Percentiles rank a stretch among this genome's conserved stretches.
These are phyloP conservation scores for Penicillium italicum DNA, from an alignment of 2,329 filamentous ascomycete species.

Conservation along the genomic window DNA sequence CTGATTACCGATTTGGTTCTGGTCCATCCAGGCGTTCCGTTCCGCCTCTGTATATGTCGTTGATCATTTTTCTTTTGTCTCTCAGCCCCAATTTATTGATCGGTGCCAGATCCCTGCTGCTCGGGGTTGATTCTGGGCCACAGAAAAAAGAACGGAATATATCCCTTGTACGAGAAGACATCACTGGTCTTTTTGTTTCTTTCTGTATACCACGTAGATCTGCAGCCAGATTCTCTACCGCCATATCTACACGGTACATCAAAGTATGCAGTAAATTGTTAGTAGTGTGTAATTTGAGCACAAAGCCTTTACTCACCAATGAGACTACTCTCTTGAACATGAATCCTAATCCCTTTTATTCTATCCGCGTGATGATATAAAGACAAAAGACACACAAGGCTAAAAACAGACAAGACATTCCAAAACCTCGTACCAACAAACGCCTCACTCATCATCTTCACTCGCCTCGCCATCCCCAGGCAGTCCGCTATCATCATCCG, in stretches of 20 bases:
- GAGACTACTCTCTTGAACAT: neutral
- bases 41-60: constrained; percentile 36
- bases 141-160: constrained; percentile 21
- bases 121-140: constrained; percentile 15
- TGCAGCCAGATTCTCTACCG: too few species aligned
- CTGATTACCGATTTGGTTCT: constrained; percentile 20
- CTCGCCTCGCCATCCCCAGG: constrained; percentile 43
- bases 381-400: neutral
- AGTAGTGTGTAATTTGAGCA: neutral
- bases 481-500: constrained; percentile 60
- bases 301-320: neutral
- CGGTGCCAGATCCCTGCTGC: constrained; percentile 17
- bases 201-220: neutral
- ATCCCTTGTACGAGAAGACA: constrained; percentile 14
- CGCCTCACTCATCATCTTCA: constrained; percentile 16
- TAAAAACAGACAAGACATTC: neutral
- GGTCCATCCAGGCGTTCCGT: constrained; percentile 31
- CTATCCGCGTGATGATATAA: neutral
- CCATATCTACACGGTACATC: neutral
- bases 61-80: constrained; percentile 24
- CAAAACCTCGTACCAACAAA: neutral
- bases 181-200: neutral
- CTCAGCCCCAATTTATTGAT: constrained; percentile 12
- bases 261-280: neutral
- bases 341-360: neutral